phyloP scores from a whole-genome alignment of 257 asterid species.

The Cordia subcordata region DNA sequence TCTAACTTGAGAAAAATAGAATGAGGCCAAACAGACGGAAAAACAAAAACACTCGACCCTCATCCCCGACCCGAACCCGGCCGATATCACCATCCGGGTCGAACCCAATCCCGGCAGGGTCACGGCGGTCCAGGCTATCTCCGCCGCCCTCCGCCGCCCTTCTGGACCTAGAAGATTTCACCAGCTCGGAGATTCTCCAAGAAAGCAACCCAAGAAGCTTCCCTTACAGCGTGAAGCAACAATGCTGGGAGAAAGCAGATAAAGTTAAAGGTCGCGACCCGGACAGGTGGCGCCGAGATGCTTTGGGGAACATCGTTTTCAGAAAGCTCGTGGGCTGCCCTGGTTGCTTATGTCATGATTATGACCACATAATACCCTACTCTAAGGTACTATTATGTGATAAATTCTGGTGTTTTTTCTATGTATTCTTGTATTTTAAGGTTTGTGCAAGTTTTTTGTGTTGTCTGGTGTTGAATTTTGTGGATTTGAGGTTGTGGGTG shows the following conservation, averaged over 20 bases:
- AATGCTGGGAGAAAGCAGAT: conserved; percentile 93
- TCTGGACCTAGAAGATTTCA: conserved; percentile 47
- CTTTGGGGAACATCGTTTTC: conserved; percentile 66
- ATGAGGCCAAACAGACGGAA: conserved; percentile 13
- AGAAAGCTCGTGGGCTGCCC: conserved; percentile 96
- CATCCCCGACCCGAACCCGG: conserved; percentile 35
- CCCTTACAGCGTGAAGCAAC: conserved; percentile 78
- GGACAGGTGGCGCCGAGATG: conserved; percentile 89
- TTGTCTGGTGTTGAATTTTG: background rate
- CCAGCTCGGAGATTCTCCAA: conserved; percentile 31
- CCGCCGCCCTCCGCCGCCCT: conserved; percentile 47
- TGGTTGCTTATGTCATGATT: conserved; percentile 96
- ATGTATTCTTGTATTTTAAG: background rate
- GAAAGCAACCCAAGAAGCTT: conserved; percentile 78
- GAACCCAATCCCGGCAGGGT: conserved; percentile 18
- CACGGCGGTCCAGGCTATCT: conserved; percentile 17
- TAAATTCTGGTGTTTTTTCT: background rate
- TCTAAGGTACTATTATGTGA: conserved; percentile 45
- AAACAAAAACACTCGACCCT: conserved; percentile 12
- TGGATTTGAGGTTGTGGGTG: too few relatives aligned
- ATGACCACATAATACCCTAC: conserved; percentile 90
- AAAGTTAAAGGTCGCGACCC: conserved; percentile 88
- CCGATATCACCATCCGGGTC: conserved; percentile 19
- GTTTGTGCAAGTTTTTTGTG: background rate
- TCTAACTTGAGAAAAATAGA: background rate